These are phyloP conservation scores for Erysimum cheiranthoides DNA, from an alignment of 345 rosid species.

Conservation along the genomic window DNA sequence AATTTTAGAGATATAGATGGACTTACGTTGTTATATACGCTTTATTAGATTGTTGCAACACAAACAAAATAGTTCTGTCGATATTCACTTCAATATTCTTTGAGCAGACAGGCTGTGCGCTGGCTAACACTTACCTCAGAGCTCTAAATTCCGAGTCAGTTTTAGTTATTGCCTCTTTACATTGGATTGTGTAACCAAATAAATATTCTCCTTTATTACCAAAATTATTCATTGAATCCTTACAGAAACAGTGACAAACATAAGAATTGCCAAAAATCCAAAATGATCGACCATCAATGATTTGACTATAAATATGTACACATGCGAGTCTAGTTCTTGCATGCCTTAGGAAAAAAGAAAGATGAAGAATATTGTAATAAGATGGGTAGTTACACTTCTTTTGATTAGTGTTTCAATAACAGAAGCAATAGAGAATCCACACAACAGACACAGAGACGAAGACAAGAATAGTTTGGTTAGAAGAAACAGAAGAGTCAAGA, in stretches of 20 bases:
- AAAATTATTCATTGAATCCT: conserved; percentile 33
- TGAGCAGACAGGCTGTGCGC: conserved; percentile 19
- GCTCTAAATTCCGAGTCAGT: conserved; percentile 41
- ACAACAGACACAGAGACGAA: conserved; percentile 22
- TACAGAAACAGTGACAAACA: conserved; percentile 21
- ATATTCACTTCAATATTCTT: conserved; percentile 43
- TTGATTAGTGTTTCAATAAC: conserved; percentile 34
- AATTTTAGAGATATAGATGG: background rate
- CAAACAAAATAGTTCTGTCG: conserved; percentile 31
- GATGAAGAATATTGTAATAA: conserved; percentile 31
- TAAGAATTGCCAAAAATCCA: conserved; percentile 6
- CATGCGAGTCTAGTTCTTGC: conserved; percentile 22
- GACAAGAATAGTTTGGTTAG: conserved; percentile 19
- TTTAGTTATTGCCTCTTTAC: conserved; percentile 39
- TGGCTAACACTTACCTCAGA: conserved; percentile 35
- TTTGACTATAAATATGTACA: conserved; percentile 24
- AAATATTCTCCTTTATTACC: conserved; percentile 36
- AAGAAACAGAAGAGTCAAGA: conserved; percentile 26
- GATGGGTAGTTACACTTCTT: conserved; percentile 38
- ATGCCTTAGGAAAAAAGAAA: background rate
- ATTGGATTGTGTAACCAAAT: conserved; percentile 47
- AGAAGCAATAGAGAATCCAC: conserved; percentile 34
- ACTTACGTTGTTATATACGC: background rate
- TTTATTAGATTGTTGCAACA: conserved; percentile 21
- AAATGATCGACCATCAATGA: conserved; percentile 8